Evolutionary conservation across 2,329 filamentous ascomycete genomes (phyloP), one percentile per base, ranked within the genome.

Genomic region (Cytospora mali): DNA sequence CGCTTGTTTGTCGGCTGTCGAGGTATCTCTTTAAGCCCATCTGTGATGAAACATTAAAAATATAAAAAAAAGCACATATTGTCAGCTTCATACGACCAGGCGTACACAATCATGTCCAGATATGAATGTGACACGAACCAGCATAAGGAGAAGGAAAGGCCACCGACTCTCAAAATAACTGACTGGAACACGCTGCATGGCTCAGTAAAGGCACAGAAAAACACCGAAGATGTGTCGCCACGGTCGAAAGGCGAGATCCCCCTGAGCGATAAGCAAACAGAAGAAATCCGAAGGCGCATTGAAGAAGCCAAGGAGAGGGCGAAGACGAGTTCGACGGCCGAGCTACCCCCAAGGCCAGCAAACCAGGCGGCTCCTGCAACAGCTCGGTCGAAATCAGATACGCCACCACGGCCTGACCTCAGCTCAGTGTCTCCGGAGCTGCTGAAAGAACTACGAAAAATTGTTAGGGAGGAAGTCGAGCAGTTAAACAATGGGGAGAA

Each of bases 401-500:
- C 53, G 27, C 35, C 31, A 9, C n/a, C 60, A 1, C 46, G 53
- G 35, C 31, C 54, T 13, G 56, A 50, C n/a, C 18, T 58, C 28
- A 60, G 31, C 25, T 50, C 63, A 16, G 55, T 65, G 33, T 58
- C 69, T 1, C 63, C 67, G 4, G 61, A 68, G 23, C 58, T 68
- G 42, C 25, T 69, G 35, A 62, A 61, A 14, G 68, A 69, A 27
- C 29, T 70, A 54, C 64, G 65, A n/a, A 68, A 65, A 55, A 67
- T 69, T 16, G 67, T 71, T 51, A 65, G 67, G 29, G 67, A 70
- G 42, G 69, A 71, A 46, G 49, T 65, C 25, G 60, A 65, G 39
- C 52, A 58, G 46, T 28, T 65, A 21, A 62, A 52, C 33, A 61
- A 62, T n/a, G 63, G 56, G 1, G 53, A 62, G 9, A 29, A n/a